phyloP scores from a whole-genome alignment of 2,329 filamentous ascomycete genomes.

The Ophiostoma piceae region DNA sequence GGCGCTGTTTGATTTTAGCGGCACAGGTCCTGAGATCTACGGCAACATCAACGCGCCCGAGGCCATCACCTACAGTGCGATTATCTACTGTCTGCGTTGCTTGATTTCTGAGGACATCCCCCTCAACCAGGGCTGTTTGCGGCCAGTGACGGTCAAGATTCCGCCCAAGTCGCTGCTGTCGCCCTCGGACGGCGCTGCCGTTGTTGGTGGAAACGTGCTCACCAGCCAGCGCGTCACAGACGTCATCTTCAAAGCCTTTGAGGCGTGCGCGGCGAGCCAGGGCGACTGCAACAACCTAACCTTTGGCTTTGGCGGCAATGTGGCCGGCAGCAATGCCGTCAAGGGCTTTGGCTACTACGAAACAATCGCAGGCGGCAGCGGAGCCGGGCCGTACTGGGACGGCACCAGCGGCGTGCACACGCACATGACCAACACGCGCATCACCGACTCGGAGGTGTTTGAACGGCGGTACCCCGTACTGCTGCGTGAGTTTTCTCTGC shows the following conservation, averaged over 20 bases:
- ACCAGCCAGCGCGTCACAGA: conserved; percentile 78
- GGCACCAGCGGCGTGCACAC: conserved; percentile 32
- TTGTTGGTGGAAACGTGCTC: conserved; percentile 77
- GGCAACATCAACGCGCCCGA: conserved; percentile 73
- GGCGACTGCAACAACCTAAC: conserved; percentile 82
- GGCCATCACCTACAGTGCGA: conserved; percentile 71
- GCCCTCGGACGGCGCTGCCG: conserved; percentile 69
- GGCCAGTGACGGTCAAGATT: conserved; percentile 69
- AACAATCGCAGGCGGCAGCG: conserved; percentile 34
- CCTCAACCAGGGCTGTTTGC: conserved; percentile 78
- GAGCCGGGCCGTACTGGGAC: conserved; percentile 32
- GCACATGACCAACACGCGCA: conserved; percentile 34
- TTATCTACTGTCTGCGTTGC: conserved; percentile 79
- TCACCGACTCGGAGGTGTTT: conserved; percentile 34
- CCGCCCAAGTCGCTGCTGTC: conserved; percentile 68
- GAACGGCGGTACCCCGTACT: conserved; percentile 36
- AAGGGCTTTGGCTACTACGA: conserved; percentile 66
- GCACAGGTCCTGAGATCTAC: conserved; percentile 70
- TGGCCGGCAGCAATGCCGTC: conserved; percentile 51
- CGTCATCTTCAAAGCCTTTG: conserved; percentile 74
- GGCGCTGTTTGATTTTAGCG: conserved; percentile 70
- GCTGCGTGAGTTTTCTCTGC: conserved; percentile 32
- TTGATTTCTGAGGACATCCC: conserved; percentile 78
- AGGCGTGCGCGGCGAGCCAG: conserved; percentile 71
- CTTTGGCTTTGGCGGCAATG: conserved; percentile 71